Conservation (phyloP, 2,329 filamentous ascomycete species). For the Trichoderma hamatum region DNA sequence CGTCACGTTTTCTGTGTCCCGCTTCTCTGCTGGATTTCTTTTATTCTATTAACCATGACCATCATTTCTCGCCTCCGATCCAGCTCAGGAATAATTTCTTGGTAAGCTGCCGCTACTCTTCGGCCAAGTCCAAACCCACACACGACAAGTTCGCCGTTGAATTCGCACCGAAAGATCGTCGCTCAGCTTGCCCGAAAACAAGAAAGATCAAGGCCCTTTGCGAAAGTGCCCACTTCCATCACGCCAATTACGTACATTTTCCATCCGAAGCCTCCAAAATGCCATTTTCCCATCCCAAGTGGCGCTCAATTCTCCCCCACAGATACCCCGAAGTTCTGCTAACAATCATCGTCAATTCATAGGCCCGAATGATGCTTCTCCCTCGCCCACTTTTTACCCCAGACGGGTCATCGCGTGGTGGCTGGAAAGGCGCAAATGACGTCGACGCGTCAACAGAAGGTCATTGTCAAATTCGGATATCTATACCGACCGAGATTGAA, state of each 20-base stretch:
- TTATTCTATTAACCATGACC: no score
- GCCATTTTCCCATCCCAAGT: neutral
- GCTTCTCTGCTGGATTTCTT: neutral
- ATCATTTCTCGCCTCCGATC: neutral
- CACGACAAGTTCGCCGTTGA: neutral
- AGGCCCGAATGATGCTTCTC: neutral
- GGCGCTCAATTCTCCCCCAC: neutral
- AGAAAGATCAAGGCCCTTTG: neutral
- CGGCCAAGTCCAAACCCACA: no score
- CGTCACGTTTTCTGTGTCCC: no score
- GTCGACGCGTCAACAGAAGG: neutral
- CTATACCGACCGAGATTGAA: neutral
- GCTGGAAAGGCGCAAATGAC: neutral
- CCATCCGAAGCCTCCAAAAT: neutral
- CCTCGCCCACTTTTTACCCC: slow-evolving; percentile 4
- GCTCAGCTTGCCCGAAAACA: neutral
- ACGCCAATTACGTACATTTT: neutral
- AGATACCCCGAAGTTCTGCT: neutral
- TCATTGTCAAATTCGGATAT: neutral
- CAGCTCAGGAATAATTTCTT: neutral
- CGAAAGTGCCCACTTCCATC: neutral
- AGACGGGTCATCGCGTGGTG: neutral
- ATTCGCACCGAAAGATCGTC: neutral
- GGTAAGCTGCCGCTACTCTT: neutral
- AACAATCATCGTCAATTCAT: neutral